Evolutionary conservation across 1,139 yeast species (phyloP).

Genomic region (Diutina catenulata): DNA sequence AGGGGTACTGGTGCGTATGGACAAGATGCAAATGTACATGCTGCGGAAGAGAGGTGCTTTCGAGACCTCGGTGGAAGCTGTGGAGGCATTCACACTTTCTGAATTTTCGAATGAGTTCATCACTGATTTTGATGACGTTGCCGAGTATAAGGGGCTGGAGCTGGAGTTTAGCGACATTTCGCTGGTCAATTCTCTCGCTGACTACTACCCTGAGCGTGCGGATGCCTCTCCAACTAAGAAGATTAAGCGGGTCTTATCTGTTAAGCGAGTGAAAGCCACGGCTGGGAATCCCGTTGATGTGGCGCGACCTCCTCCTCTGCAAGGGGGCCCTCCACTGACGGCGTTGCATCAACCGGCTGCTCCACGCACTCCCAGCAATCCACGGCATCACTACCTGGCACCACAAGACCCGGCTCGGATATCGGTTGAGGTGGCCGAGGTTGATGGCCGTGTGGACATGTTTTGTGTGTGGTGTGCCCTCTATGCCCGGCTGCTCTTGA

Average conservation of each 20-base stretch:
- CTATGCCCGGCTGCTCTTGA: slow-evolving; percentile 27
- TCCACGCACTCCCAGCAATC: no score
- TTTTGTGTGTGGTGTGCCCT: slow-evolving; percentile 33
- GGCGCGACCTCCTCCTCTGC: no score
- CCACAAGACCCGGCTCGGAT: no score
- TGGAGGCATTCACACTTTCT: slow-evolving; percentile 28
- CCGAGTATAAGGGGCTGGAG: slow-evolving; percentile 12
- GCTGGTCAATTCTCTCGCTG: slow-evolving; percentile 21
- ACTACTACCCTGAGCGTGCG: slow-evolving; percentile 13
- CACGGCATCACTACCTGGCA: no score
- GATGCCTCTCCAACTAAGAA: slow-evolving; percentile 14
- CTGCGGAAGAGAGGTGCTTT: slow-evolving; percentile 14
- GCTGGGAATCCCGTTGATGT: no score
- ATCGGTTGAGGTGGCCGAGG: slow-evolving; percentile 20
- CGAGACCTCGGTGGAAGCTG: slow-evolving; percentile 11
- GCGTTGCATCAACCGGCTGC: no score
- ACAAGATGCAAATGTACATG: slow-evolving; percentile 14
- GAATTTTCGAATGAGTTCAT: slow-evolving; percentile 26
- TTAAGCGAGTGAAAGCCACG: no score
- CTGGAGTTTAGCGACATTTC: slow-evolving; percentile 25
- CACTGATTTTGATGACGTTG: slow-evolving; percentile 24
- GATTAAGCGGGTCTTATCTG: slow-evolving; percentile 23
- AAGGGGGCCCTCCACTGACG: no score
- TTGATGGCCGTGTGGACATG: slow-evolving; percentile 30
- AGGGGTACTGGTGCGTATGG: slow-evolving; percentile 24